Conservation (phyloP, 345 rosid species). For the Citrus reticulata region DNA sequence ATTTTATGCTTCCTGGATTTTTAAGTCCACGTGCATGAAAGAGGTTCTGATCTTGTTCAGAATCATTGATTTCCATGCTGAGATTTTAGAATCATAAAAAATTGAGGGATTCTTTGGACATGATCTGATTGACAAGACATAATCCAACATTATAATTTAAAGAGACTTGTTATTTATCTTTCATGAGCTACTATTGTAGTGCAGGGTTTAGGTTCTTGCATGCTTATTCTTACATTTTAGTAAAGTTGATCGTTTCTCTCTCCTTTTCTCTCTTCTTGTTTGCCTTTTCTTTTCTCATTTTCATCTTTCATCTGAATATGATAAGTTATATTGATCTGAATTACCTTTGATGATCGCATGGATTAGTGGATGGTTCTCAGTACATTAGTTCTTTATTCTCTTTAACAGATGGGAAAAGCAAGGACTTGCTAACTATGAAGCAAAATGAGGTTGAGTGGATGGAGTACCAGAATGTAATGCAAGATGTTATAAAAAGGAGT, state of each 20-base stretch:
- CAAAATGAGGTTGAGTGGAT: slow-evolving; percentile 81
- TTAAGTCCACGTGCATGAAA: not conserved
- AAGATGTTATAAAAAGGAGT: slow-evolving; percentile 59
- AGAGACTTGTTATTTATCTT: not conserved
- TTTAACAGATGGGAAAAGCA: slow-evolving; percentile 82
- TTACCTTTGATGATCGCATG: not conserved
- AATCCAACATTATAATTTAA: not conserved
- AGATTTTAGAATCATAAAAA: not conserved
- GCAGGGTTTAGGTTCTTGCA: not conserved
- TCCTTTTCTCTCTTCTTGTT: too few relatives aligned
- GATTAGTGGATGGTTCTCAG: not conserved
- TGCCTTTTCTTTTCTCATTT: not conserved
- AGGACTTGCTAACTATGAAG: slow-evolving; percentile 78
- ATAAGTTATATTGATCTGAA: slow-evolving; percentile 1
- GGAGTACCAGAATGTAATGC: slow-evolving; percentile 70
- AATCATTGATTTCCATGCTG: not conserved
- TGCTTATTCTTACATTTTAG: not conserved
- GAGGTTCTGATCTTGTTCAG: not conserved
- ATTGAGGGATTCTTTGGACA: not conserved
- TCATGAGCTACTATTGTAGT: not conserved
- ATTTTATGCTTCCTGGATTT: not conserved
- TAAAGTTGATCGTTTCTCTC: not conserved
- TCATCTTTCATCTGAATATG: not conserved
- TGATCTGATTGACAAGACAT: not conserved
- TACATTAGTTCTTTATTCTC: slow-evolving; percentile 9